Conservation (phyloP, 768 basidiomycete species). For the Pulveroboletus ravenelii region DNA sequence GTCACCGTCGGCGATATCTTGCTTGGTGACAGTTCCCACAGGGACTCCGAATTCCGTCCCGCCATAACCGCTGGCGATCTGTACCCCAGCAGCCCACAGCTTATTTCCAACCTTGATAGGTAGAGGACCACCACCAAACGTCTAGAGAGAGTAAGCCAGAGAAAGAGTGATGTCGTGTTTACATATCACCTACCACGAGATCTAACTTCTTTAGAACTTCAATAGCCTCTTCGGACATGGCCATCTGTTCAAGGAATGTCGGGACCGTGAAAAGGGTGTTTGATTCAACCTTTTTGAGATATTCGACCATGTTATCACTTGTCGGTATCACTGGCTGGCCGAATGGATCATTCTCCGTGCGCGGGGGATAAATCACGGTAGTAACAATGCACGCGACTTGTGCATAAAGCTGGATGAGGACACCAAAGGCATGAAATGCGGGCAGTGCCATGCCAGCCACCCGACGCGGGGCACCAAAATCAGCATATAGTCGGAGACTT, state of each 20-base stretch:
- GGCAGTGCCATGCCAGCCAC: conserved; percentile 24
- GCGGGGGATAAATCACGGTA: conserved; percentile 27
- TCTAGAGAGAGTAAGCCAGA: conserved; percentile 15
- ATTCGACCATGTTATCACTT: conserved; percentile 37
- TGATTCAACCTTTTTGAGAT: conserved; percentile 25
- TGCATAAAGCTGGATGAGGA: conserved; percentile 10
- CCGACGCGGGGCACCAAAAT: conserved; percentile 14
- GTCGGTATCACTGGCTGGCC: conserved; percentile 35
- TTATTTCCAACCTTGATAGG: conserved; percentile 33
- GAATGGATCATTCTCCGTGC: conserved; percentile 12
- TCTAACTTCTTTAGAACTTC: conserved; percentile 23
- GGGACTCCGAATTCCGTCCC: conserved; percentile 28
- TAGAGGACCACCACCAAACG: conserved; percentile 37
- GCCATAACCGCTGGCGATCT: conserved; percentile 33
- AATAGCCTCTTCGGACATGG: conserved; percentile 19
- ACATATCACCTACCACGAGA: conserved; percentile 25
- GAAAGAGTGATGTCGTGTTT: too few species aligned
- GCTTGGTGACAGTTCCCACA: neutral
- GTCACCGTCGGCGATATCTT: conserved; percentile 16
- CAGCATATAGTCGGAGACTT: neutral
- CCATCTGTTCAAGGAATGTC: conserved; percentile 37
- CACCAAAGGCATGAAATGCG: conserved; percentile 24
- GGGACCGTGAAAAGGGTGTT: conserved; percentile 35
- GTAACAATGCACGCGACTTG: conserved; percentile 18
- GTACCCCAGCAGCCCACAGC: conserved; percentile 31